Evolutionary conservation across 495 filamentous ascomycete genomes (phyloP), one percentile per base, ranked within the genome.

Genomic region (Podospora comata): DNA sequence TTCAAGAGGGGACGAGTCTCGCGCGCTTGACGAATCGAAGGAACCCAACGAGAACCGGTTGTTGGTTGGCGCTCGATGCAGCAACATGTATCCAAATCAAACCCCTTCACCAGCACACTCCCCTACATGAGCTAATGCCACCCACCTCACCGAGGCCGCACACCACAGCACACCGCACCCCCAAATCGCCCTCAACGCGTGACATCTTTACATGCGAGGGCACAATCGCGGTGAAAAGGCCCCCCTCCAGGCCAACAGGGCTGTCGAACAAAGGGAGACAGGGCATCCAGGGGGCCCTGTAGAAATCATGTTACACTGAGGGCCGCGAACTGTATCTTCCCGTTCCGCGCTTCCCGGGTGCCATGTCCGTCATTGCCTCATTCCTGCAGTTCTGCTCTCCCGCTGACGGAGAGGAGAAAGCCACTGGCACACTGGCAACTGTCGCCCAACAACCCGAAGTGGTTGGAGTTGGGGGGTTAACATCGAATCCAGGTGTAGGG

Each of bases 281-380:
- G 61, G 34, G 54, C 23, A 67, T 27, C 26, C 30, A 56, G 61
- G 55, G 62, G 66, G 68, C 32, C 69, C 70, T 63, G 68, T 66
- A 68, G 55, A 66, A 65, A 64, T 70, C 70, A 75, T 69, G 72
- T 75, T 74, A 67, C 69, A 72, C 59, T 69, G 72, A 66, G 66
- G 68, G 68, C 63, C 34, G 60, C 28, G 63, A 70, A 68, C 19
- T 60, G 67, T 70, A 71, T 63, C 73, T 71, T 73, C 69, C 73
- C 73, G 71, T 71, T 69, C 70, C 72, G 68, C 70, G 27, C 65
- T 68, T 70, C 71, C 71, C 68, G 70, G 67, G 60, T 63, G 64
- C 55, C 70, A 70, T 72, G 70, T 62, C 72, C 65, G 72, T 74
- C 70, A 72, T 73, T 71, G 69, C 71, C 69, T 71, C 70, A 56